Evolutionary conservation across 2,329 filamentous ascomycete species (phyloP).

Genomic region (Fusarium domesticum): DNA sequence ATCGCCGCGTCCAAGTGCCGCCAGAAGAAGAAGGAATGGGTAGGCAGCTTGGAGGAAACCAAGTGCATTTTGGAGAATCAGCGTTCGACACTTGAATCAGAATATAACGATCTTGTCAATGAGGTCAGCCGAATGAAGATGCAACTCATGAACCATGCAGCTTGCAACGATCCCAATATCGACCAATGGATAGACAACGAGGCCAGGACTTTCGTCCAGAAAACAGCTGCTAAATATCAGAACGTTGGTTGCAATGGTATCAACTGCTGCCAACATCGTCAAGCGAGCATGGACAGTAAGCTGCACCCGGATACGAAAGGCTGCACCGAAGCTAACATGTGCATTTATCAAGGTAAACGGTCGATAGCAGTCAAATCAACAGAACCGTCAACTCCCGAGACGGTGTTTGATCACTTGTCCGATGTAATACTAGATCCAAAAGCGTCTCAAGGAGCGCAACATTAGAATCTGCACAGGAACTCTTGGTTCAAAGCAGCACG

Average conservation of each 20-base stretch:
- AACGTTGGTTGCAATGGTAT: background rate
- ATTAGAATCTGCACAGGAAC: no score
- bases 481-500: no score
- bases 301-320: no score
- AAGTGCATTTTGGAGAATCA: constrained; percentile 44
- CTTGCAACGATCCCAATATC: constrained; percentile 52
- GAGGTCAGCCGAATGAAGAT: constrained; percentile 50
- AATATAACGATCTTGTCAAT: constrained; percentile 41
- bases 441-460: constrained; percentile 1
- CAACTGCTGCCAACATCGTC: background rate
- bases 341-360: constrained; percentile 1
- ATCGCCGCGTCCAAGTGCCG: constrained; percentile 72
- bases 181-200: constrained; percentile 53
- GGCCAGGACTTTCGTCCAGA: constrained; percentile 47
- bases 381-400: constrained; percentile 4
- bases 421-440: constrained; percentile 31
- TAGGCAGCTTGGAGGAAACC: constrained; percentile 47
- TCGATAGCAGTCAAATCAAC: constrained; percentile 4
- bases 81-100: constrained; percentile 42
- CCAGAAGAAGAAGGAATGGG: constrained; percentile 60
- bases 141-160: constrained; percentile 50
- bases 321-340: background rate
- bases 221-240: constrained; percentile 8
- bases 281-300: constrained; percentile 12
- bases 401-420: constrained; percentile 40